Evolutionary conservation across 2,329 filamentous ascomycete species (phyloP), one percentile per base, ranked within the genome.

Genomic region (Plenodomus tracheiphilus): DNA sequence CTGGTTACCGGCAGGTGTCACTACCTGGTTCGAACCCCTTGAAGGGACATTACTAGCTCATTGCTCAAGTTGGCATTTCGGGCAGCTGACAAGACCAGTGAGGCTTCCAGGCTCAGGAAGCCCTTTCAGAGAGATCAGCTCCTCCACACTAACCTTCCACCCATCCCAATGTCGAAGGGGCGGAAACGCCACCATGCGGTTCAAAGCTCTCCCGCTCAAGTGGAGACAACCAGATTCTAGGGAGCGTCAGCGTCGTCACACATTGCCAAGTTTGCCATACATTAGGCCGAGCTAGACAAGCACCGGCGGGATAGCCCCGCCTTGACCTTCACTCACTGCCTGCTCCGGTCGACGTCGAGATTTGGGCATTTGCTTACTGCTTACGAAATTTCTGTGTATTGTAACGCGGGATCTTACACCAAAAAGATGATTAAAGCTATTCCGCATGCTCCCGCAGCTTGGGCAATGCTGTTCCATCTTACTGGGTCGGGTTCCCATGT

Each of bases 371-470:
- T 22, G 39, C 39, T 30, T 10, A 25, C n/a, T n/a, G 47, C 41
- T 44, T 41, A 47, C 41, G 41, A 42, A 19, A 11, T 10, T 13
- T 34, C 18, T 32, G 21, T 42, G 32, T 18, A 25, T n/a, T 42
- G 32, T 18, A 25, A 15, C 22, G 34, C 46, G 15, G 17, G 22
- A 54, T 47, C 47, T 52, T 47, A 37, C 35, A 18, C 9, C 9
- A 16, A 39, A 16, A 30, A 38, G 35, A 9, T 17, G 38, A 45
- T 50, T 43, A 22, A 47, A 47, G 39, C 30, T 37, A 25, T 50
- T 32, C 46, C 40, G 38, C 44, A 21, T 36, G 11, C 52, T 58
- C 52, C 51, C 51, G 51, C 35, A 35, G 42, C 43, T 20, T 44
- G 34, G 43, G 43, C 41, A 50, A 25, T 35, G 35, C 37, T 39